These are phyloP conservation scores for Colletotrichum truncatum DNA, from an alignment of 2,329 filamentous ascomycete genomes.

Conservation along the genomic window DNA sequence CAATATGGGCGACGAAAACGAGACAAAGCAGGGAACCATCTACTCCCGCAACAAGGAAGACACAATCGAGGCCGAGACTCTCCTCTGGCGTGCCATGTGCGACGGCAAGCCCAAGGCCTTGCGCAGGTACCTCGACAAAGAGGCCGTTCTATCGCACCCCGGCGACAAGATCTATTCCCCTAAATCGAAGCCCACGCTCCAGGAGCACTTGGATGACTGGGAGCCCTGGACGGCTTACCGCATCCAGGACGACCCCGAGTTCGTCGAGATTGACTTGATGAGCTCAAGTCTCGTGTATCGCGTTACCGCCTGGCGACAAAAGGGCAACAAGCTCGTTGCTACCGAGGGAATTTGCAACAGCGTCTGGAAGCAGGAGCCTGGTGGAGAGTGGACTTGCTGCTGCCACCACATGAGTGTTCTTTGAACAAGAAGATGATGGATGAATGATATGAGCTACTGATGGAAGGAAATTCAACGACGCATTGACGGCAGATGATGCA, in stretches of 20 bases:
- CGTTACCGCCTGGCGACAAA: slow-evolving; percentile 43
- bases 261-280: slow-evolving; percentile 49
- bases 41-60: slow-evolving; percentile 45
- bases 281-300: slow-evolving; percentile 41
- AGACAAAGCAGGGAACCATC: slow-evolving; percentile 34
- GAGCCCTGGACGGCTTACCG: slow-evolving; percentile 47
- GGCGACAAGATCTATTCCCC: slow-evolving; percentile 41
- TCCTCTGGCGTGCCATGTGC: slow-evolving; percentile 46
- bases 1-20: slow-evolving; percentile 24
- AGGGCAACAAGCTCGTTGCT: slow-evolving; percentile 38
- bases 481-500: not conserved
- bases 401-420: slow-evolving; percentile 41
- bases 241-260: slow-evolving; percentile 45
- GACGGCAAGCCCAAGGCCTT: slow-evolving; percentile 41
- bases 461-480: not conserved
- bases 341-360: slow-evolving; percentile 45
- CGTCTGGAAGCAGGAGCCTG: slow-evolving; percentile 43
- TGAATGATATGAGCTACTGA: fast-evolving
- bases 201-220: slow-evolving; percentile 43
- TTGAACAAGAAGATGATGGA: not conserved
- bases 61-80: slow-evolving; percentile 43
- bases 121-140: slow-evolving; percentile 44
- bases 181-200: slow-evolving; percentile 40
- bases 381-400: slow-evolving; percentile 45
- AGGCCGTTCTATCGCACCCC: slow-evolving; percentile 43